These are phyloP conservation scores for Isatis tinctoria DNA, from an alignment of 345 rosid species.

Conservation along the genomic window DNA sequence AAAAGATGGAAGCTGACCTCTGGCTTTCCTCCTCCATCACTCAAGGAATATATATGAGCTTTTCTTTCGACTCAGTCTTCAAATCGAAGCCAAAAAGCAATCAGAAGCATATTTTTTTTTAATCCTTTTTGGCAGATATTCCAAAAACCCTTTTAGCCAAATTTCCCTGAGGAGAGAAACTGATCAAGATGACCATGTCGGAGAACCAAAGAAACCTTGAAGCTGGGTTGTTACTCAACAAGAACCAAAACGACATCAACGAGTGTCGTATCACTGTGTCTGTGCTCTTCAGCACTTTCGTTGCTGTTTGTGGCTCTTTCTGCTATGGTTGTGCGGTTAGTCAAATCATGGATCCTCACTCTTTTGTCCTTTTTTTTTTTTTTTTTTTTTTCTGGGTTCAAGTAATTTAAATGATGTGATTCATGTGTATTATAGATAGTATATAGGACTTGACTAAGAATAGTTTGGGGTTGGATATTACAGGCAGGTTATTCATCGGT, in stretches of 20 bases:
- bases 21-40: conserved; percentile 26
- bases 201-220: conserved; percentile 22
- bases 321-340: conserved; percentile 39
- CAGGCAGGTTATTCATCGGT: conserved; percentile 50
- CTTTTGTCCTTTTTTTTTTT: background rate
- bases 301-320: conserved; percentile 40
- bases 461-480: background rate
- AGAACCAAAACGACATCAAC: conserved; percentile 25
- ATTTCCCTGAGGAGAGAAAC: background rate
- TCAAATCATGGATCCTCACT: background rate
- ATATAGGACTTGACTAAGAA: background rate
- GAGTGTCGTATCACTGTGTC: conserved; percentile 31
- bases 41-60: conserved; percentile 26
- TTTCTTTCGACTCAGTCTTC: conserved; percentile 4
- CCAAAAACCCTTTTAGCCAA: background rate
- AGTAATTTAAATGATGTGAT: background rate
- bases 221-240: conserved; percentile 26
- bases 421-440: background rate
- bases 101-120: background rate
- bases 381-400: background rate
- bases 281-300: conserved; percentile 36
- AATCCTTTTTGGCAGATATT: background rate
- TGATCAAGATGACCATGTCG: conserved; percentile 23
- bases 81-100: background rate
- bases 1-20: conserved; percentile 24